These are phyloP conservation scores for Magnusiomyces fungicola DNA, from an alignment of 1,139 yeast species.

Conservation along the genomic window DNA sequence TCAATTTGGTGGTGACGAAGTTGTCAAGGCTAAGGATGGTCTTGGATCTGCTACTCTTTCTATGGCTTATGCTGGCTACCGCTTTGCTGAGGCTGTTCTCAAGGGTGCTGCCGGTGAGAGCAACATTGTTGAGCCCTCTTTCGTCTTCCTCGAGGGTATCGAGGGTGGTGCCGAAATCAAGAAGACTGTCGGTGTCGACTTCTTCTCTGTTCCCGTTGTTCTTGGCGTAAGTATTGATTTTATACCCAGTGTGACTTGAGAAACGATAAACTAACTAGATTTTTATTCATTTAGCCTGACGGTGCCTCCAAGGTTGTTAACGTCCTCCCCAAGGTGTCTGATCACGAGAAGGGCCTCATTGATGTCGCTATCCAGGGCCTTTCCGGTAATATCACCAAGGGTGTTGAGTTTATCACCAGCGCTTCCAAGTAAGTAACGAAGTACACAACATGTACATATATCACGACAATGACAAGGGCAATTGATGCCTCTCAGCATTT, in stretches of 20 bases:
- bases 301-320: slow-evolving; percentile 68
- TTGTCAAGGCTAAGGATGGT: slow-evolving; percentile 91
- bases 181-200: slow-evolving; percentile 55
- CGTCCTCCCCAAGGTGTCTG: slow-evolving; percentile 31
- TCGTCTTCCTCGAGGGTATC: slow-evolving; percentile 39
- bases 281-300: slow-evolving; percentile 44
- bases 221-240: slow-evolving; percentile 42
- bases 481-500: too few species aligned
- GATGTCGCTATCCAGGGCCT: slow-evolving; percentile 78
- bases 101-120: slow-evolving; percentile 51
- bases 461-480: too few species aligned
- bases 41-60: slow-evolving; percentile 92
- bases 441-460: too few species aligned
- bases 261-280: too few species aligned
- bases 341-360: slow-evolving; percentile 49
- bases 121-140: slow-evolving; percentile 68
- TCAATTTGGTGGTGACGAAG: slow-evolving; percentile 97
- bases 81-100: slow-evolving; percentile 80
- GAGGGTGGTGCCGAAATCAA: slow-evolving; percentile 34
- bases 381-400: slow-evolving; percentile 57
- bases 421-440: slow-evolving; percentile 23
- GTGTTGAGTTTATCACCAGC: slow-evolving; percentile 44
- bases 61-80: slow-evolving; percentile 94
- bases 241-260: too few species aligned
- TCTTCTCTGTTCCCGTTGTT: slow-evolving; percentile 83